Evolutionary conservation across 257 asterid genomes (phyloP).

Genomic region (Ehretia macrophylla): DNA sequence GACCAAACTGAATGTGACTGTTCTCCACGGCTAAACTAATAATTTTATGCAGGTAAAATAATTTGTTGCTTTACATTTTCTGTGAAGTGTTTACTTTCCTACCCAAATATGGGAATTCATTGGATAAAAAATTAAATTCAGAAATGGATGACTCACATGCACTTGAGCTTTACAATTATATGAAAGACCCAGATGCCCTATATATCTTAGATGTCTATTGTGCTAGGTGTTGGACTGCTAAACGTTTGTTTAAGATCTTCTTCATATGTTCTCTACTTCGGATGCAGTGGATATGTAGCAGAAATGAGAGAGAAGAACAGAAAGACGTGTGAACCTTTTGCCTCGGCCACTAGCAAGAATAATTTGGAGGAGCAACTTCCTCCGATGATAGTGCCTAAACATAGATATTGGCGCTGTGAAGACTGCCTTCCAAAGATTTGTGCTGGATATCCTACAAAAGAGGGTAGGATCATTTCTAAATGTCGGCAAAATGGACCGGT

Average conservation of each 20-base stretch:
- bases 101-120: too few species aligned
- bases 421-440: slow-evolving; percentile 30
- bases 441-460: slow-evolving; percentile 16
- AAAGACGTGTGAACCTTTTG: slow-evolving; percentile 44
- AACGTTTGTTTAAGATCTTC: slow-evolving; percentile 1
- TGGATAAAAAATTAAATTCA: too few species aligned
- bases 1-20: too few species aligned
- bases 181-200: too few species aligned
- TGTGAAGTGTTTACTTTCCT: too few species aligned
- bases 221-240: neutral
- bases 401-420: slow-evolving; percentile 68
- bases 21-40: too few species aligned
- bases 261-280: slow-evolving; percentile 19
- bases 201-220: too few species aligned
- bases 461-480: neutral
- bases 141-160: too few species aligned
- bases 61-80: too few species aligned
- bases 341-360: slow-evolving; percentile 17
- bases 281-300: slow-evolving; percentile 59
- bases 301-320: slow-evolving; percentile 51
- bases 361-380: slow-evolving; percentile 34
- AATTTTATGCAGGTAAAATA: too few species aligned
- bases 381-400: slow-evolving; percentile 43
- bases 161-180: too few species aligned
- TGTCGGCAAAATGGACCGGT: slow-evolving; percentile 10